Base-by-base conservation (phyloP, 805 yeast species). In the Nakazawaea pomicola region DNA sequence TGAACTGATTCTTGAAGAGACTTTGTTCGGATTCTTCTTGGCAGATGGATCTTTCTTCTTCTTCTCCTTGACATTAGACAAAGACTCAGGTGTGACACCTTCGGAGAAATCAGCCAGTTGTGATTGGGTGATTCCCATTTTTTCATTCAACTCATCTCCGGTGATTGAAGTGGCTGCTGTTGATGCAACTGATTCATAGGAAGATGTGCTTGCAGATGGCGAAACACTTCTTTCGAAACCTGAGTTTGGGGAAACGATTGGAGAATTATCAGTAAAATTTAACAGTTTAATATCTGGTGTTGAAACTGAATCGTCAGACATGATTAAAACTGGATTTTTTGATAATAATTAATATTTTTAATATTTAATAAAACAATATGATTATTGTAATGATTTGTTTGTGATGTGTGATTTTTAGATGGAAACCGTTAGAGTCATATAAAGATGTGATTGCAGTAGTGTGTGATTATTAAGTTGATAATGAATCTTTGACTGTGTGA, bases 131-230 rank as follows among this genome's bases (percentile, higher is more conserved):
- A n/a, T n/a, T n/a, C n/a, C n/a, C n/a, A 28, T 12, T n/a, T 28
- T 18, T 4, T 47, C 53, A 23, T 40, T 38, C 35, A 50, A 28
- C 12, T 51, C 57, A 14, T 46, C 45, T 12, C 48, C 30, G 41
- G 43, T 44, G 11, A 56, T 51, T 1, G 64, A 52, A 3, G 61
- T 51, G 0, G 64, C 55, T 12, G 42, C 38, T 6, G 44, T 36
- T 9, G 57, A 49, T 25, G 60, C 47, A 36, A 50, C 53, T 17
- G 68, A 57, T 42, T 62, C 62, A 49, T 62, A 67, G 16, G 71
- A 58, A 7, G 72, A 72, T 6, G 70, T 58, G 29, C 72, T 64
- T 15, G 74, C 70, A 10, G 72, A 58, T 15, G 76, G 68, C 33
- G 72, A 58, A 18, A 68, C 69, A 45, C 58, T 56, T 49, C 62